Evolutionary conservation across 176 grass and related monocot species (phyloP), one percentile per base, ranked within the genome.

Genomic region (Puya raimondii): DNA sequence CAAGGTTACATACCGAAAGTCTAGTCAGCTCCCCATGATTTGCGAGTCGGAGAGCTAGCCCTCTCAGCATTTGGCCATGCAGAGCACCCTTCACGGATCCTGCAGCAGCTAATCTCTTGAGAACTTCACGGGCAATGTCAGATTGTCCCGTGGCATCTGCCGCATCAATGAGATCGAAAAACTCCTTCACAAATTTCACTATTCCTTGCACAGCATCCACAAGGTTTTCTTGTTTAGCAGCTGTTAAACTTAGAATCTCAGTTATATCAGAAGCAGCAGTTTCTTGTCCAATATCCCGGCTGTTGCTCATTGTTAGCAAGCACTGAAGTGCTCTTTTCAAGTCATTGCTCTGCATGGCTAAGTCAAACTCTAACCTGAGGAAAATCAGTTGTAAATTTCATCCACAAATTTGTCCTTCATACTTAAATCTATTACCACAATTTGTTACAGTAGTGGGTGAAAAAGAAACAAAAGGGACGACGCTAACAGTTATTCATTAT

Each of bases 21-120:
- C 87, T 85, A 72, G 94, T 99, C 70, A 99, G 82, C 84, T 99
- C 94, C 23, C 94, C 94, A 84, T 99, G 94, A 78, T 99, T 99
- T 64, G 89, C 94, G 81, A 99, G 89, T 48, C 94, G 84, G 63
- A 99, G 82, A 21, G 94, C 87, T 16, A 99, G 70, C 33, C 94
- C 94, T 81, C 89, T 80, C 72, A 99, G 80, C 78, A 87, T 85
- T 76, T 92, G 84, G 22, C 86, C 94, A 84, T 88, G 89, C 78
- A 99, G 69, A 74, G 94, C 94, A 15, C 94, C 94, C 68, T 99
- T 99, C 70, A 99, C 87, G 63, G 94, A 92, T 82, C 88, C 94
- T 66, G 94, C 89, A n/a, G 94, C 87, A 2, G 89, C 89, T 74
- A 99, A 78, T 84, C 94, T 93, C 80, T 90, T 99, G 33, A 99